Base-by-base conservation (phyloP, 495 filamentous ascomycete genomes). In the Penicillium cinerascens region DNA sequence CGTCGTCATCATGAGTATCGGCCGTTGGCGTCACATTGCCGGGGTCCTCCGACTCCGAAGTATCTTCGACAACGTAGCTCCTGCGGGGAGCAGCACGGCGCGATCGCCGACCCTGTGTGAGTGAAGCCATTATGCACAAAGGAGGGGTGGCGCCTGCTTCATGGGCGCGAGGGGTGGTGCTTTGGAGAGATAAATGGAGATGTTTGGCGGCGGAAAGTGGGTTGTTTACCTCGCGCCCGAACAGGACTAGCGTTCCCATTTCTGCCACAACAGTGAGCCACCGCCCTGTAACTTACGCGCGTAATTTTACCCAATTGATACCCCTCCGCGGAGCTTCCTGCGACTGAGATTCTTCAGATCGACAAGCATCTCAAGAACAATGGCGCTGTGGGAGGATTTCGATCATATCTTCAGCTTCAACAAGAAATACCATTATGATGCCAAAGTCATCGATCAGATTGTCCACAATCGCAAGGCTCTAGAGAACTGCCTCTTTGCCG, bases 71-170 rank as follows among this genome's bases (percentile, higher is more conserved):
- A 25, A 92, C 78, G 16, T 84, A 78, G 54, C 82, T 84, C 60
- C 82, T 82, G 44, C 87, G 79, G 23, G 87, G 65, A 23, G 87
- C 86, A 22, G 82, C 86, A 55, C 91, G 82, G 63, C 92, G 82
- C 49, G 88, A 82, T 20, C 89, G 84, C 63, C 92, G 77, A 58
- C 82, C 81, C 54, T 87, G 84, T 70, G 88, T 87, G 61, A 74
- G 61, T 36, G 77, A 71, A 52, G 82, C 70, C 82, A 85, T 85
- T 59, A 64, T 65, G 54, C 49, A 54, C 56, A 40, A 52, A 54
- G 63, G 36, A 51, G 45, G 23, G 41, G 43, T 18, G 54, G 52
- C 48, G 52, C 49, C 46, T 50, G 51, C 58, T 54, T 55, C 70
- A 73, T 72, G 37, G 60, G 59, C 57, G 64, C 66, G 64, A 59